Percentiles rank a stretch among this genome's conserved stretches.
Conservation (phyloP, 495 filamentous ascomycete genomes). For the Annulohypoxylon moriforme region DNA sequence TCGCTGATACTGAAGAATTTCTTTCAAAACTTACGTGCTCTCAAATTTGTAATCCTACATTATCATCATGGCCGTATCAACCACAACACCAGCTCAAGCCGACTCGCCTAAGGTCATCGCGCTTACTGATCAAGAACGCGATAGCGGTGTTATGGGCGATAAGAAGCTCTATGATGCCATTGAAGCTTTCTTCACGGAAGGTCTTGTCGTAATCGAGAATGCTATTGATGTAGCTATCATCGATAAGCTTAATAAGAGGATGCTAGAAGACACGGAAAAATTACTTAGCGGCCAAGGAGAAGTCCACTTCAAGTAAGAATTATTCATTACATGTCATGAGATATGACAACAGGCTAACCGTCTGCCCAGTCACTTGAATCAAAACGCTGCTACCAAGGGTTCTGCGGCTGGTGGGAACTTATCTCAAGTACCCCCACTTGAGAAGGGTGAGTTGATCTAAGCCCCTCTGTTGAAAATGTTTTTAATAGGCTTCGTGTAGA, state of each 20-base stretch:
- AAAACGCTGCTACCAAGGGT: not conserved
- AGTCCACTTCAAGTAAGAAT: constrained; percentile 3
- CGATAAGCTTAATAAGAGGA: constrained; percentile 3
- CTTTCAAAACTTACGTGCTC: not conserved
- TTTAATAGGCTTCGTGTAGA: not conserved
- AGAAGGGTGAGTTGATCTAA: not conserved
- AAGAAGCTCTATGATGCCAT: constrained; percentile 7
- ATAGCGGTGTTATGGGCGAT: constrained; percentile 4
- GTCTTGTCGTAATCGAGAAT: constrained; percentile 6
- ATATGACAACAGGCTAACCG: not conserved
- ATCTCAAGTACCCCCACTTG: constrained; percentile 1
- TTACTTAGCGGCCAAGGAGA: constrained; percentile 4
- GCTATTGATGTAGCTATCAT: constrained; percentile 2
- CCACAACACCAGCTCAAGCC: not conserved
- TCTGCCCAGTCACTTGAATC: not conserved
- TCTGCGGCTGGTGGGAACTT: constrained; percentile 2
- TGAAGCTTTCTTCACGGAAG: constrained; percentile 1
- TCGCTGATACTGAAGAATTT: not conserved
- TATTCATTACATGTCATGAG: not conserved
- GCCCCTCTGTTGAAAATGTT: not conserved
- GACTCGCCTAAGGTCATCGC: not conserved
- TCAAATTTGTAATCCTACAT: not conserved
- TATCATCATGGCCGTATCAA: constrained; percentile 6
- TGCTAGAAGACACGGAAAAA: not conserved
- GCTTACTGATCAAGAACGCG: not conserved